Evolutionary conservation across 768 basidiomycete genomes (phyloP).

Genomic region (Cubamyces sp.): DNA sequence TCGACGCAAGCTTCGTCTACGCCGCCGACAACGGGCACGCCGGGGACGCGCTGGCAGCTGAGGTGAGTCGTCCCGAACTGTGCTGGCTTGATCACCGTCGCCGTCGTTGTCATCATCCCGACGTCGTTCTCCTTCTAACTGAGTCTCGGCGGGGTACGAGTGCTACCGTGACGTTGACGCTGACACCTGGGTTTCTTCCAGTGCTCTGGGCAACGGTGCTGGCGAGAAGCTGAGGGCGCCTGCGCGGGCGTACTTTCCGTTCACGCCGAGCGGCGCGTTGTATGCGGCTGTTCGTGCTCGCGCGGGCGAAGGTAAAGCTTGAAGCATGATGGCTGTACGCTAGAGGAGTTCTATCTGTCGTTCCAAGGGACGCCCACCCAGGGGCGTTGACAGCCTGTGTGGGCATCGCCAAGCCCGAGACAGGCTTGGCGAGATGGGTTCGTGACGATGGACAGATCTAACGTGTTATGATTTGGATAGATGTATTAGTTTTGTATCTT

Average conservation of each 20-base stretch:
- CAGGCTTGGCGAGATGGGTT: neutral
- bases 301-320: too few relatives aligned
- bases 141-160: too few relatives aligned
- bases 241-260: neutral
- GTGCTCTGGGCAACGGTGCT: neutral
- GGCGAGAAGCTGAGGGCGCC: neutral
- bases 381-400: too few relatives aligned
- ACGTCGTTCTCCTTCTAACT: too few relatives aligned
- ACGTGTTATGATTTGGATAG: constrained; percentile 11
- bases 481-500: constrained; percentile 11
- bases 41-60: constrained; percentile 1
- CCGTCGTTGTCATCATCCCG: too few relatives aligned
- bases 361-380: too few relatives aligned
- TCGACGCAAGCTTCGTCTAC: too few relatives aligned
- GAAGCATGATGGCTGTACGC: too few relatives aligned
- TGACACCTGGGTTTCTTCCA: neutral
- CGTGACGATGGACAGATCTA: constrained; percentile 12
- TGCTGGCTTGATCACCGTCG: neutral
- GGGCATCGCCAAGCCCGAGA: too few relatives aligned
- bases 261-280: neutral
- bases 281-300: neutral
- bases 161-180: neutral
- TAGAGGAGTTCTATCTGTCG: too few relatives aligned
- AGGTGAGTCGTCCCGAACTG: neutral
- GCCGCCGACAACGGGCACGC: neutral